Conservation (phyloP, 1,139 yeast species). For the Yamadazyma blattariae region DNA sequence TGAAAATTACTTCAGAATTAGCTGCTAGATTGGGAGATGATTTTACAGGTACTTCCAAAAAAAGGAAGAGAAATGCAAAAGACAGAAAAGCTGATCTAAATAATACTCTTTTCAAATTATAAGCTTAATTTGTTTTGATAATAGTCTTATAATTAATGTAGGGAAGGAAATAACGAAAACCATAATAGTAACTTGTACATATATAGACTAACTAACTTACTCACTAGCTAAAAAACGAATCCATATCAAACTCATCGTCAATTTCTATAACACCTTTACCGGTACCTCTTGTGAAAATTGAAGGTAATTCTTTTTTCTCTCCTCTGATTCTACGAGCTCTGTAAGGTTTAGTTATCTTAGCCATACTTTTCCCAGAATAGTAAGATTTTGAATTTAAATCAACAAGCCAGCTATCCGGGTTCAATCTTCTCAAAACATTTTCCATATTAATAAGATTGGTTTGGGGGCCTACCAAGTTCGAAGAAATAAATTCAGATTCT, state of each 20-base stretch:
- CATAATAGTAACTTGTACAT: too few species aligned
- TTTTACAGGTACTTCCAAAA: slow-evolving; percentile 34
- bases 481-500: slow-evolving; percentile 25
- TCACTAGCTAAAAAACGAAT: too few species aligned
- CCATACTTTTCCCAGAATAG: slow-evolving; percentile 17
- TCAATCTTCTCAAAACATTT: slow-evolving; percentile 21
- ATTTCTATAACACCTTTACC: slow-evolving; percentile 25
- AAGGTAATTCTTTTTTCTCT: slow-evolving; percentile 8
- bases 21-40: slow-evolving; percentile 40
- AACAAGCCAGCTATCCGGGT: slow-evolving; percentile 17
- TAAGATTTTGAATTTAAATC: slow-evolving; percentile 13
- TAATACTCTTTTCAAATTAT: slow-evolving; percentile 40
- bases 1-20: slow-evolving; percentile 30
- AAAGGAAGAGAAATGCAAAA: slow-evolving; percentile 44
- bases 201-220: too few species aligned
- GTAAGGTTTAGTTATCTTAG: slow-evolving; percentile 10
- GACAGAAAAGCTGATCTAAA: slow-evolving; percentile 42
- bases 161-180: too few species aligned
- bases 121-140: too few species aligned
- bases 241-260: slow-evolving; percentile 24
- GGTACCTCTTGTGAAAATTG: slow-evolving; percentile 5
- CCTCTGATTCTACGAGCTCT: slow-evolving; percentile 10
- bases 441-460: slow-evolving; percentile 30
- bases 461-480: slow-evolving; percentile 17
- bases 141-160: too few species aligned